A percentile compares a stretch with the other conserved stretches of the same genome.
Conservation (phyloP, 495 filamentous ascomycete genomes). For the Staphylotrichum tortipilum region DNA sequence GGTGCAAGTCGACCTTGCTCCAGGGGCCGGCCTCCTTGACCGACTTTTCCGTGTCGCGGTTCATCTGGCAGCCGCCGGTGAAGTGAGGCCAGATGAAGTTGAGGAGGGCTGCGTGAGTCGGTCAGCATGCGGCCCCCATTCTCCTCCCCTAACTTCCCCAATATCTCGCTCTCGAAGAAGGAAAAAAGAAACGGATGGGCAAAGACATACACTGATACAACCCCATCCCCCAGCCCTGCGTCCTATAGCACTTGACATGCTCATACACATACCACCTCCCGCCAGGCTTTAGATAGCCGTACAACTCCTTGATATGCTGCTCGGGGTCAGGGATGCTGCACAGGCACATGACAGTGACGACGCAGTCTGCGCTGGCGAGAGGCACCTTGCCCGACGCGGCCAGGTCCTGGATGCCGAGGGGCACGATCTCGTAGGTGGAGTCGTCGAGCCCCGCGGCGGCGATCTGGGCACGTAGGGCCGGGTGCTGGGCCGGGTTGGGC, state of each 20-base stretch:
- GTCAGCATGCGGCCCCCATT: too few species aligned
- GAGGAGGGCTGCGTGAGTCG: constrained; percentile 19
- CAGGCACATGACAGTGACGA: constrained; percentile 61
- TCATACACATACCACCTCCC: constrained; percentile 63
- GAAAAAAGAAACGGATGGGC: background rate
- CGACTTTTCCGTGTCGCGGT: constrained; percentile 46
- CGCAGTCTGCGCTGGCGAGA: constrained; percentile 53
- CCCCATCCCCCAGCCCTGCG: constrained; percentile 39
- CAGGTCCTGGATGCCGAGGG: constrained; percentile 50
- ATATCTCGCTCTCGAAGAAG: too few species aligned
- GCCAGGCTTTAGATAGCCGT: constrained; percentile 54
- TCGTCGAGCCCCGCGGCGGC: constrained; percentile 41
- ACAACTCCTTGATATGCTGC: constrained; percentile 48
- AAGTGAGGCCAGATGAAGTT: constrained; percentile 45
- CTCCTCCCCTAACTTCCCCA: too few species aligned
- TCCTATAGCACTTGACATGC: constrained; percentile 48
- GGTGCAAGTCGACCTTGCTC: constrained; percentile 44
- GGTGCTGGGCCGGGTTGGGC: constrained; percentile 52
- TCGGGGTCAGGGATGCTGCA: constrained; percentile 62
- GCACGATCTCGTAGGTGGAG: constrained; percentile 54
- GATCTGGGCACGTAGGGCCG: constrained; percentile 37
- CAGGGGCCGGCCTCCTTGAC: constrained; percentile 49
- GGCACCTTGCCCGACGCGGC: constrained; percentile 33
- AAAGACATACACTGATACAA: constrained; percentile 41
- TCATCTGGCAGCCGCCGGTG: constrained; percentile 52